phyloP scores from a whole-genome alignment of 768 basidiomycete genomes.

The Tephrocybe sp. region DNA sequence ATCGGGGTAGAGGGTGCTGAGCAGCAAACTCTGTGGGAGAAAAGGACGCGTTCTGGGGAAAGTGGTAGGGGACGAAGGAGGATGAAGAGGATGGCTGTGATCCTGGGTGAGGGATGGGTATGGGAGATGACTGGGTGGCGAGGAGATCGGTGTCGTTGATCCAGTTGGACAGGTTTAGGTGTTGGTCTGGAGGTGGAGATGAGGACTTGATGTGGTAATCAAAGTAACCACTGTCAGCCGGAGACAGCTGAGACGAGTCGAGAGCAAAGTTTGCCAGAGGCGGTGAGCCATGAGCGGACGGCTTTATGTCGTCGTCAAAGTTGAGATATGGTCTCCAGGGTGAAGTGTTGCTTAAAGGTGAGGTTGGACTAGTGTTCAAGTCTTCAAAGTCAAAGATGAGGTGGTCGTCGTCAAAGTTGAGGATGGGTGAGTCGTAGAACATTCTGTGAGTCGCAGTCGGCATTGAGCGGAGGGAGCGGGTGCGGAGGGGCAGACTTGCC shows the following conservation, averaged over 20 bases:
- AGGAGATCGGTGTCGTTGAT: constrained; percentile 56
- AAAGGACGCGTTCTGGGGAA: constrained; percentile 49
- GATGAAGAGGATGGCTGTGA: constrained; percentile 28
- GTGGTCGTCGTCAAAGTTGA: constrained; percentile 45
- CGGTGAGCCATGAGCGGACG: constrained; percentile 28
- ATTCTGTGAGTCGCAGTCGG: constrained; percentile 33
- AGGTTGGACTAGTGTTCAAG: constrained; percentile 19
- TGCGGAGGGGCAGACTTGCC: constrained; percentile 23
- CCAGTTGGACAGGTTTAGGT: constrained; percentile 55
- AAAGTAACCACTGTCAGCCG: constrained; percentile 32
- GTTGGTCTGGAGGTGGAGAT: constrained; percentile 43
- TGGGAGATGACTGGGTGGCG: constrained; percentile 51
- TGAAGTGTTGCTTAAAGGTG: no score
- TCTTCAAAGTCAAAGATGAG: constrained; percentile 66
- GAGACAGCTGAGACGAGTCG: constrained; percentile 38
- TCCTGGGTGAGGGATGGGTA: constrained; percentile 49
- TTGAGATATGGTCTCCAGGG: constrained; percentile 37
- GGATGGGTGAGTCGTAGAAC: constrained; percentile 21
- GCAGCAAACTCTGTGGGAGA: constrained; percentile 63
- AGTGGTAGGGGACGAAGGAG: constrained; percentile 50
- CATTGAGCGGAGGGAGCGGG: constrained; percentile 36
- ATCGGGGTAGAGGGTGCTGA: constrained; percentile 61
- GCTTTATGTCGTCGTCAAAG: constrained; percentile 42
- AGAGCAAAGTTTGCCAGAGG: constrained; percentile 1
- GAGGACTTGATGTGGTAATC: constrained; percentile 41